Conservation (phyloP, 352 stramenopile genomes). For the Phytophthora sp. region DNA sequence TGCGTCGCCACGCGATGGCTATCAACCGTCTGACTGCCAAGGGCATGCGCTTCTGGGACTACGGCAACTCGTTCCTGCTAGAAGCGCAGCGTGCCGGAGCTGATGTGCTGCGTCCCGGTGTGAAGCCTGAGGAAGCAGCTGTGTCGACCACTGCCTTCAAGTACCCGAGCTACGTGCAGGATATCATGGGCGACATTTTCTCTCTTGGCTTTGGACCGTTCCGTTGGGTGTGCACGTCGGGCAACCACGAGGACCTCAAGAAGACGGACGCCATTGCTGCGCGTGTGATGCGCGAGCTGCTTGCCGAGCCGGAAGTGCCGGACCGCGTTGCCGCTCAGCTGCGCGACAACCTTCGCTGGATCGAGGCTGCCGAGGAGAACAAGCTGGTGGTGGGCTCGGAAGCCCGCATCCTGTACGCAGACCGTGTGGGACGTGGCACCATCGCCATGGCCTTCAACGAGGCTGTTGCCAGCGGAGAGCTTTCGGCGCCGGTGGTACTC, state of each 20-base stretch:
- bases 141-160: slow-evolving; percentile 83
- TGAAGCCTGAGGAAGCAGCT: slow-evolving; percentile 53
- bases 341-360: slow-evolving; percentile 87
- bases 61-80: slow-evolving; percentile 91
- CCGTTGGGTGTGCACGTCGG: slow-evolving; percentile 89
- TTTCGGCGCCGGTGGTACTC: slow-evolving; percentile 80
- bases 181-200: slow-evolving; percentile 94
- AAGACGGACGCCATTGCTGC: slow-evolving; percentile 83
- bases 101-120: slow-evolving; percentile 57
- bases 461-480: slow-evolving; percentile 68
- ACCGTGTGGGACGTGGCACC: slow-evolving; percentile 73
- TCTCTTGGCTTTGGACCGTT: slow-evolving; percentile 91
- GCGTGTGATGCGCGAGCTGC: slow-evolving; percentile 70
- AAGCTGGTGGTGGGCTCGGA: slow-evolving; percentile 89
- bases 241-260: slow-evolving; percentile 63
- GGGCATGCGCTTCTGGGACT: slow-evolving; percentile 92
- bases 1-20: slow-evolving; percentile 77
- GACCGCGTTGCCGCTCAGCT: slow-evolving; percentile 74
- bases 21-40: slow-evolving; percentile 81
- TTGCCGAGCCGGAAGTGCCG: slow-evolving; percentile 49
- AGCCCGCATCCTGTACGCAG: slow-evolving; percentile 88
- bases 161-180: slow-evolving; percentile 91
- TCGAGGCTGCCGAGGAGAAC: slow-evolving; percentile 85
- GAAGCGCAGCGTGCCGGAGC: slow-evolving; percentile 84
- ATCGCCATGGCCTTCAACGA: slow-evolving; percentile 89